These are phyloP conservation scores for Pisolithus microcarpus DNA, from an alignment of 768 basidiomycete species.

Conservation along the genomic window DNA sequence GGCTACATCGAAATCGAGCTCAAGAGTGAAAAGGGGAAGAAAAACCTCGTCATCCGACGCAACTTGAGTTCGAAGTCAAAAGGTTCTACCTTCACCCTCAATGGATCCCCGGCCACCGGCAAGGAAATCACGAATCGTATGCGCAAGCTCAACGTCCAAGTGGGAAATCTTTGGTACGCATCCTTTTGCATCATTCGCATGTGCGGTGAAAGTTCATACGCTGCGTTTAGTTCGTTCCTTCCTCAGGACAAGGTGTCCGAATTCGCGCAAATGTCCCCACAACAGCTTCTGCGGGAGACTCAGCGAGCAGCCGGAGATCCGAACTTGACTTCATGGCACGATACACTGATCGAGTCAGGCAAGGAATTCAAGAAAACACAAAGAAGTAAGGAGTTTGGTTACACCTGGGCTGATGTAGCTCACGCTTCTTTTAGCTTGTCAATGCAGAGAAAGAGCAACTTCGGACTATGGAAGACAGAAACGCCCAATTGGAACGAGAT, in stretches of 20 bases:
- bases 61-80: constrained; percentile 52
- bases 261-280: constrained; percentile 85
- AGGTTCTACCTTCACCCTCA: constrained; percentile 61
- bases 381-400: constrained; percentile 38
- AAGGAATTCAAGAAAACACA: constrained; percentile 49
- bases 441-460: constrained; percentile 48
- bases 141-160: constrained; percentile 78
- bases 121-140: constrained; percentile 50
- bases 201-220: constrained; percentile 2
- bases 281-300: constrained; percentile 78
- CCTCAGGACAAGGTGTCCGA: constrained; percentile 95
- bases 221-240: constrained; percentile 67
- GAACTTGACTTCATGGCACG: constrained; percentile 74
- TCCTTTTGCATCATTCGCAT: neutral
- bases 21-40: constrained; percentile 58
- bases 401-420: neutral
- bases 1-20: constrained; percentile 91
- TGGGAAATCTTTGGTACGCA: constrained; percentile 84
- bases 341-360: constrained; percentile 61
- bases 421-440: constrained; percentile 35
- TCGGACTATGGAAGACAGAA: constrained; percentile 59
- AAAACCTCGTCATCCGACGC: constrained; percentile 77
- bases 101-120: constrained; percentile 56
- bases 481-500: constrained; percentile 70
- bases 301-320: constrained; percentile 85